These are phyloP conservation scores for Macrophomina phaseolina DNA, from an alignment of 2,329 filamentous ascomycete genomes.

Conservation along the genomic window DNA sequence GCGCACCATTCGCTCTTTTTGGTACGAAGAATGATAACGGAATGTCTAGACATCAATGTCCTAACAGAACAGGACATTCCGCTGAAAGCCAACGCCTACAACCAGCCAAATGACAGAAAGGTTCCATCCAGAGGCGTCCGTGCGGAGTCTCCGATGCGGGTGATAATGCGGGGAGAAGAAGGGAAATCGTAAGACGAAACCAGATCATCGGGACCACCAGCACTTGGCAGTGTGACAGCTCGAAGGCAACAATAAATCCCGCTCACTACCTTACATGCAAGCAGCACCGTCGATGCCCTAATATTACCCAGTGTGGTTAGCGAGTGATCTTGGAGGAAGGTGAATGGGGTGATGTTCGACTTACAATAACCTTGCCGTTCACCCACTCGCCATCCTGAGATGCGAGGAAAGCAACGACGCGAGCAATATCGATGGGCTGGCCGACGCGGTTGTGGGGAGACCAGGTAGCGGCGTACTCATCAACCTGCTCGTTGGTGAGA, in stretches of 20 bases:
- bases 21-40: conserved; percentile 18
- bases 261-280: conserved; percentile 44
- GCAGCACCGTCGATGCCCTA: conserved; percentile 43
- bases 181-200: not conserved
- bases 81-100: conserved; percentile 6
- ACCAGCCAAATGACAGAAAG: not conserved
- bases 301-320: not conserved
- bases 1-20: conserved; percentile 4
- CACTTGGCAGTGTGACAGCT: no score
- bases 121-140: not conserved
- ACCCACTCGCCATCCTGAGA: conserved; percentile 64
- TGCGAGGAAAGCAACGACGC: conserved; percentile 66
- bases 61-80: conserved; percentile 9
- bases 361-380: conserved; percentile 58
- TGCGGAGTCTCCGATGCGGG: not conserved
- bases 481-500: conserved; percentile 62
- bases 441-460: conserved; percentile 69
- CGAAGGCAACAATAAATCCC: no score
- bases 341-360: conserved; percentile 29
- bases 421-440: conserved; percentile 71
- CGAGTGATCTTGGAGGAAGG: conserved; percentile 29
- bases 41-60: conserved; percentile 18
- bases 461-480: conserved; percentile 69
- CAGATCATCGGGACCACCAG: no score
- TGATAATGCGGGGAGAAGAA: not conserved